Base-by-base conservation (phyloP, 257 asterid genomes). In the Agastache rugosa region DNA sequence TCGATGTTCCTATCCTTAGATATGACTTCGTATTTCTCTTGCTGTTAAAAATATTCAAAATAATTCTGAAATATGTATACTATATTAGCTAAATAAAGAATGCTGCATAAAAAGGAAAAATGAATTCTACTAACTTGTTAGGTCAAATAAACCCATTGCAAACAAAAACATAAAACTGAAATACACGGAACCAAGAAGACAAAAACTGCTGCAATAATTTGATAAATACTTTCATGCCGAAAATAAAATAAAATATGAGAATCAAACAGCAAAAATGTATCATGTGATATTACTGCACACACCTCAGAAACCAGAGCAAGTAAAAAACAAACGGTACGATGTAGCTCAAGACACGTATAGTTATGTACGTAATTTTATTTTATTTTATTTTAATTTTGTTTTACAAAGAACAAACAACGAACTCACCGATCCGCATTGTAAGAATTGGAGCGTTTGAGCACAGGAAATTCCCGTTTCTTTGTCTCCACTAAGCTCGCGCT, bases 361-460 rank as follows among this genome's bases (percentile, higher is more conserved):
- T 51, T 22, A 56, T 17, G 3, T 54, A 19, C 42, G 27, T 63
- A 35, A 4, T 35, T 3, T 47, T 16, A 47, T 47, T 15, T 47
- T 2, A 15, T 15, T 47, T 47, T 48, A 5, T 15, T 47, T n/a
- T 48, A 5, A 48, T 15, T n/a, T n/a, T n/a, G n/a, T n/a, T 4
- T 17, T n/a, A 6, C 5, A 58, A 5, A 0, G 15, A 56, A 22
- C 1, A 59, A 22, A 45, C 25, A 73, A n/a, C 8, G 31, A 19
- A 80, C 86, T 83, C 61, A 90, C 88, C 96, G 84, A 72, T 83
- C 90, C 1, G 89, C 94, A 73, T 81, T 85, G 87, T 83, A 92
- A 47, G 98, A 92, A 54, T 88, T 80, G 63, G 97, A 90, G 79
- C 91, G 87, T 72, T 85, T 89, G 27, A 90, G 71, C 63, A 72